Base-by-base conservation (phyloP, 176 grass and related monocot species). In the Lolium rigidum region DNA sequence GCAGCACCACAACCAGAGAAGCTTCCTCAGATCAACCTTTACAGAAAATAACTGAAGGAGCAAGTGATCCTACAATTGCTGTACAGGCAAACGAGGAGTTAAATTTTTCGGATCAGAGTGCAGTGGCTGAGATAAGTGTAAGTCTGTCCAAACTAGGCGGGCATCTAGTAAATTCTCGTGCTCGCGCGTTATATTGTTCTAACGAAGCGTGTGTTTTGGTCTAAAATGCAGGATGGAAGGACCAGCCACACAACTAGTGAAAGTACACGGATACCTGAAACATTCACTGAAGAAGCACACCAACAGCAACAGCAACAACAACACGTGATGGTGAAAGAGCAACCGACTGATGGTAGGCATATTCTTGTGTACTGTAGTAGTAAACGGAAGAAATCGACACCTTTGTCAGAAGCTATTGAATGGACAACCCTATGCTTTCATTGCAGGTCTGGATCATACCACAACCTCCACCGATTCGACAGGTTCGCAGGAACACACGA, bases 341-440 rank as follows among this genome's bases (percentile, higher is more conserved):
- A 82, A 68, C 60, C 24, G 43, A 57, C 10, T 41, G 82, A 91
- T 54, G 90, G 93, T 95, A 91, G 43, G 24, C 44, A 46, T 78
- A 65, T 44, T 77, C 60, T 80, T 87, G 14, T 59, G 67, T 31
- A 4, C 39, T 80, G 14, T 20, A 56, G 25, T 20, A 75, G 24
- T 75, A 52, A 56, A 44, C 10, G n/a, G 49, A 70, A 86, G 10
- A 31, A 31, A 68, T 76, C 5, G 17, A n/a, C 74, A 20, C 17
- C 16, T 17, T 28, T 74, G 54, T 54, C 15, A 16, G 31, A 69
- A 75, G 59, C 20, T 78, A 35, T 7, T 81, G 59, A 20, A 86
- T 52, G 54, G n/a, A 62, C 9, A 39, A 18, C 26, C 24, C 47
- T 47, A 67, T 83, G 35, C 78, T 86, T 58, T 43, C 65, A 25